Evolutionary conservation across 2,329 filamentous ascomycete genomes (phyloP).

Genomic region (Aspergillus sp.): DNA sequence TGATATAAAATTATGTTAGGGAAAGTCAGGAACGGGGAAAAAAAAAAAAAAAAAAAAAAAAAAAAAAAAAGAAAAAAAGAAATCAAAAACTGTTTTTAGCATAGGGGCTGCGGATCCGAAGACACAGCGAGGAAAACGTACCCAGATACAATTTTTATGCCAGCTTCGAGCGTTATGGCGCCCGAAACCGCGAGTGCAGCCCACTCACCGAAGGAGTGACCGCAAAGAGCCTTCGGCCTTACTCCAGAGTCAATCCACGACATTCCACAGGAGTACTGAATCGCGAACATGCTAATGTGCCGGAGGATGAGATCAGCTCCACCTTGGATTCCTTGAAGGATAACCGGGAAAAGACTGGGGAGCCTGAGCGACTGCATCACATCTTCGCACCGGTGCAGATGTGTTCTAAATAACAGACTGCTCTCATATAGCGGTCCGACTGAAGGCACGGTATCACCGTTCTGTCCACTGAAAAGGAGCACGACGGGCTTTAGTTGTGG

Average conservation of each 20-base stretch:
- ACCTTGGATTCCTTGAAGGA: slow-evolving; percentile 25
- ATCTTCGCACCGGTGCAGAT: slow-evolving; percentile 32
- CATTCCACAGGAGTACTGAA: slow-evolving; percentile 42
- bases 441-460: not conserved
- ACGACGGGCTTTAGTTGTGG: not conserved
- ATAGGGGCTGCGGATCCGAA: no score
- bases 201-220: slow-evolving; percentile 44
- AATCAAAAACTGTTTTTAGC: no score
- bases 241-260: slow-evolving; percentile 43
- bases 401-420: not conserved
- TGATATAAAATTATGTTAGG: no score
- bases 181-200: slow-evolving; percentile 38
- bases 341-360: slow-evolving; percentile 35
- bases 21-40: no score
- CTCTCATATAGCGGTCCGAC: not conserved
- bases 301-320: slow-evolving; percentile 29
- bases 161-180: slow-evolving; percentile 28
- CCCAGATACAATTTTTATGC: no score
- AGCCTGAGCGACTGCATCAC: slow-evolving; percentile 26
- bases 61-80: no score
- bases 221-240: slow-evolving; percentile 34
- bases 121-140: no score
- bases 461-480: slow-evolving; percentile 9
- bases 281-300: slow-evolving; percentile 40
- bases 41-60: no score